These are phyloP conservation scores for Pleurostoma richardsiae DNA, from an alignment of 2,329 filamentous ascomycete species.

Conservation along the genomic window DNA sequence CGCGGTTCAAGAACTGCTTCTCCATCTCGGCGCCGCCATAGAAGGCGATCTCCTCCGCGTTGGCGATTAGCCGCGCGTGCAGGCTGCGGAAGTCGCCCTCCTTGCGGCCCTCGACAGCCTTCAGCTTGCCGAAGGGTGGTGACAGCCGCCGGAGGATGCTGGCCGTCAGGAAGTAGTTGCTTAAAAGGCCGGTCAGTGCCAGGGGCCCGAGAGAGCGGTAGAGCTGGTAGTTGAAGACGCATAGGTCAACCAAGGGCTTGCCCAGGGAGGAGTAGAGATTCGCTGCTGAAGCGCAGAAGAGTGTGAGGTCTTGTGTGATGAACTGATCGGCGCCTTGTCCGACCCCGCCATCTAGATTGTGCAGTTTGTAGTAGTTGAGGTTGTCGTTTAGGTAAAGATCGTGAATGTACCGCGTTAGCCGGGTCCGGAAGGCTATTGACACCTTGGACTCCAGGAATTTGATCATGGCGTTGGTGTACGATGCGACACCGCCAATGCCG, in stretches of 20 bases:
- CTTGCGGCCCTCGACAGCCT: conserved; percentile 89
- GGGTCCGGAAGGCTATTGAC: conserved; percentile 93
- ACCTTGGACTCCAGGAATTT: conserved; percentile 98
- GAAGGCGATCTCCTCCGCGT: conserved; percentile 96
- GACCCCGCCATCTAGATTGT: conserved; percentile 88
- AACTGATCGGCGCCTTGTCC: conserved; percentile 92
- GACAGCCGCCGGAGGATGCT: conserved; percentile 84
- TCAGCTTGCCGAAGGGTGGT: conserved; percentile 93
- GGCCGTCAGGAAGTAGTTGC: conserved; percentile 92
- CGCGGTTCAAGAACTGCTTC: conserved; percentile 83
- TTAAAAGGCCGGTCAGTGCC: conserved; percentile 77
- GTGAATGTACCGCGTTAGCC: conserved; percentile 93
- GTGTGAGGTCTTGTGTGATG: conserved; percentile 92
- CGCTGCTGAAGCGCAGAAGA: conserved; percentile 90
- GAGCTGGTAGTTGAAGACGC: conserved; percentile 97
- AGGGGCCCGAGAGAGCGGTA: conserved; percentile 87
- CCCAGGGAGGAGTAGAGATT: conserved; percentile 92
- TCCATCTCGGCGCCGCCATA: conserved; percentile 96
- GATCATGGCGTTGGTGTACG: conserved; percentile 98
- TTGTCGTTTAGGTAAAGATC: conserved; percentile 94
- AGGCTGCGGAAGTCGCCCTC: conserved; percentile 93
- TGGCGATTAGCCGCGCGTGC: conserved; percentile 88
- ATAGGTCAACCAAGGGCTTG: conserved; percentile 96
- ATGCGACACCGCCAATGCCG: conserved; percentile 85
- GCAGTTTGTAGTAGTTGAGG: conserved; percentile 92